Evolutionary conservation across 176 grass and related monocot genomes (phyloP).

Genomic region (Hordeum marinum): DNA sequence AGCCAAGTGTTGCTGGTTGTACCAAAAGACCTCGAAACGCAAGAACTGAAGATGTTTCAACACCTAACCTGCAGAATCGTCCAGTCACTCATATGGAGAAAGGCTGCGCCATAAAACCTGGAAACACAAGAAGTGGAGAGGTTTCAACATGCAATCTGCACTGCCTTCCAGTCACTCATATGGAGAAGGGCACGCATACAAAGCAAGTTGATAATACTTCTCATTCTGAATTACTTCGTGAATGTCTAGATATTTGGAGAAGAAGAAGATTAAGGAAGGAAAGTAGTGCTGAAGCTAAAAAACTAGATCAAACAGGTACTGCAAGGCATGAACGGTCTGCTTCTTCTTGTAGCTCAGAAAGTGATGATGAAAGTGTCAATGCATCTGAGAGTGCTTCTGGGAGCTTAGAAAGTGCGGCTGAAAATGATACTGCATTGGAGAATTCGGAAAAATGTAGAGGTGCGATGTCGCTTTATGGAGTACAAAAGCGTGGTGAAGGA

Average conservation of each 20-base stretch:
- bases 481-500: slow-evolving; percentile 11
- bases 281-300: slow-evolving; percentile 16
- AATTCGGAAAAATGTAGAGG: background rate
- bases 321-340: background rate
- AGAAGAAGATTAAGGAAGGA: slow-evolving; percentile 25
- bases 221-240: slow-evolving; percentile 18
- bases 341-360: slow-evolving; percentile 15
- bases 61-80: too few relatives aligned
- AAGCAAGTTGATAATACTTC: slow-evolving; percentile 8
- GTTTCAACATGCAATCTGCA: too few relatives aligned
- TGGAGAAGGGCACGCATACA: background rate
- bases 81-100: background rate
- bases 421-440: background rate
- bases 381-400: background rate
- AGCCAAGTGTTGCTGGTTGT: background rate
- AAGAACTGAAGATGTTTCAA: too few relatives aligned
- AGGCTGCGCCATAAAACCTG: background rate
- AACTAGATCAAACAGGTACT: background rate
- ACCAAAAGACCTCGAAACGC: background rate
- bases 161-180: background rate
- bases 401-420: slow-evolving; percentile 22
- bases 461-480: background rate
- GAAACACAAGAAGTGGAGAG: too few relatives aligned
- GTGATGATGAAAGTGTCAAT: slow-evolving; percentile 10
- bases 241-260: slow-evolving; percentile 33